phyloP scores from a whole-genome alignment of 1,284 basidiomycete genomes.

The Agroathelia rolfsii region DNA sequence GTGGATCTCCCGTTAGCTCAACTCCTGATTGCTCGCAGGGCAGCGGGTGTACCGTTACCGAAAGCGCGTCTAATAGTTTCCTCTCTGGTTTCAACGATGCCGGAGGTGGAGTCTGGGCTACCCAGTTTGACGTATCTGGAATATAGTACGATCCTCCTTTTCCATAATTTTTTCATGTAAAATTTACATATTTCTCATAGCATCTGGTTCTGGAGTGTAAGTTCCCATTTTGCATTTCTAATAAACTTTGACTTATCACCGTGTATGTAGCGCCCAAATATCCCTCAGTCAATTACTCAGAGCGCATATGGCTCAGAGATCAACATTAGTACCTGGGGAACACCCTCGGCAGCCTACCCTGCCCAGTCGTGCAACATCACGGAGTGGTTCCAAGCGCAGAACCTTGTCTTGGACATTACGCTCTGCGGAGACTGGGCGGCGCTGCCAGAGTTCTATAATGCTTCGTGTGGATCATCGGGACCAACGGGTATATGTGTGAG shows the following conservation, averaged over 20 bases:
- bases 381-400: conserved; percentile 40
- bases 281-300: conserved; percentile 31
- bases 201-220: conserved; percentile 72
- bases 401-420: conserved; percentile 46
- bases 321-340: conserved; percentile 41
- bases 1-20: conserved; percentile 6
- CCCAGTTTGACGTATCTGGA: conserved; percentile 53
- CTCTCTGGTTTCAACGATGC: conserved; percentile 46
- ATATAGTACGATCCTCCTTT: conserved; percentile 33
- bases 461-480: conserved; percentile 26
- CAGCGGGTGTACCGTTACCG: conserved; percentile 54
- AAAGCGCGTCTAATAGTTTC: conserved; percentile 50
- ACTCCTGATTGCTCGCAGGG: conserved; percentile 36
- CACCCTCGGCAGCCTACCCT: conserved; percentile 42
- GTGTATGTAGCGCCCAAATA: conserved; percentile 26
- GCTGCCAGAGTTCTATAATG: conserved; percentile 18
- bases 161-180: conserved; percentile 3
- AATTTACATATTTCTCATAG: conserved; percentile 16
- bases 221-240: conserved; percentile 18
- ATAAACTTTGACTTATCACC: conserved; percentile 1
- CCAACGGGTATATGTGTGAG: conserved; percentile 31
- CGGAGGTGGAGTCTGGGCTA: conserved; percentile 67
- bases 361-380: conserved; percentile 34
- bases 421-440: conserved; percentile 46
- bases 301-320: conserved; percentile 32